phyloP scores from a whole-genome alignment of 1,284 basidiomycete species.

The Gymnopus androsaceus region DNA sequence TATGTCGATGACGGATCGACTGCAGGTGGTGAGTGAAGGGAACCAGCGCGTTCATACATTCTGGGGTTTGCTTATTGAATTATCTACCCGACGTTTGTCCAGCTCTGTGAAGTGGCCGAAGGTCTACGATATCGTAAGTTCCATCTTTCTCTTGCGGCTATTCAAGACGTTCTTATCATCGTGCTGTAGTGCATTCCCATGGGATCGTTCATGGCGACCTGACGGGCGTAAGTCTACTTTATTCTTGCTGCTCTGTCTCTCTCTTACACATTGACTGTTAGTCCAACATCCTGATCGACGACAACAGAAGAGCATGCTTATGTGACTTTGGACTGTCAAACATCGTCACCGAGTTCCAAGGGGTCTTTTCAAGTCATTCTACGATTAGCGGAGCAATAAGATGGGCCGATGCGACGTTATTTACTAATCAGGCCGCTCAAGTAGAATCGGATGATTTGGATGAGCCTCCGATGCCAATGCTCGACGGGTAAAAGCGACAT shows the following conservation, averaged over 20 bases:
- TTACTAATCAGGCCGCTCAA: constrained; percentile 18
- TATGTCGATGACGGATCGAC: constrained; percentile 35
- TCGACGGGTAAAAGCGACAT: constrained; percentile 38
- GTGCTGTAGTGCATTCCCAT: constrained; percentile 35
- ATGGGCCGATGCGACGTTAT: constrained; percentile 39
- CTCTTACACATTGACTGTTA: constrained; percentile 14
- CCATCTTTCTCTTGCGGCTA: neutral
- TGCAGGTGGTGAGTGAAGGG: constrained; percentile 31
- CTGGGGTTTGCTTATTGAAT: neutral
- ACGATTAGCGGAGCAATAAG: constrained; percentile 40
- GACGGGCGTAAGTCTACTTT: constrained; percentile 33
- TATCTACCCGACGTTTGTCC: too few species aligned
- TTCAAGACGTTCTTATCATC: neutral
- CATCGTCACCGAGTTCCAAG: constrained; percentile 36
- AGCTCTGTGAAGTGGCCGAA: constrained; percentile 40
- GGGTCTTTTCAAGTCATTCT: constrained; percentile 26
- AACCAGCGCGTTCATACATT: neutral
- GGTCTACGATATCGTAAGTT: constrained; percentile 38
- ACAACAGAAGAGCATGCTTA: constrained; percentile 35
- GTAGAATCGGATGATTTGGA: constrained; percentile 6
- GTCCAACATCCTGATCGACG: constrained; percentile 44
- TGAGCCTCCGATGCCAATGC: constrained; percentile 20
- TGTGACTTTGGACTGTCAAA: constrained; percentile 46
- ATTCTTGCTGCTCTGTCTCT: neutral
- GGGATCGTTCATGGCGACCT: constrained; percentile 44